These are phyloP conservation scores for Nelumbo lutea DNA, from an alignment of 164 flowering plant species.

Conservation along the genomic window DNA sequence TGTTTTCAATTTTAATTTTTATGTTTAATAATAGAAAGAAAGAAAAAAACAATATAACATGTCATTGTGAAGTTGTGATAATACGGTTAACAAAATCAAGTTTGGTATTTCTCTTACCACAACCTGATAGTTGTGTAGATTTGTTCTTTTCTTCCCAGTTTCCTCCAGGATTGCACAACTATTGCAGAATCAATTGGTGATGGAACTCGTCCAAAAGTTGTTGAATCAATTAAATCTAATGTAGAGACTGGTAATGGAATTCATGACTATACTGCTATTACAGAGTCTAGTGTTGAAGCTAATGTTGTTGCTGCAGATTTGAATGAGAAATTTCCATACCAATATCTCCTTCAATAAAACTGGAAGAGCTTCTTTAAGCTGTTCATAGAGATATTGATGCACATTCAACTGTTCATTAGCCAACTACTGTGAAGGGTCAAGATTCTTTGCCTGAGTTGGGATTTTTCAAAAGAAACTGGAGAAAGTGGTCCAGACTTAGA, in stretches of 20 bases:
- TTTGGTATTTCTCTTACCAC: no score
- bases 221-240: constrained; percentile 22
- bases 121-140: no score
- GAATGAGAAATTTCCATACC: constrained; percentile 9
- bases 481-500: constrained; percentile 31
- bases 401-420: not conserved
- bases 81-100: no score
- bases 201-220: constrained; percentile 19
- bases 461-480: constrained; percentile 32
- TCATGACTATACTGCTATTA: not conserved
- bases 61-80: no score
- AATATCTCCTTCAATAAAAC: constrained; percentile 6
- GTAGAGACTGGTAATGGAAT: constrained; percentile 2
- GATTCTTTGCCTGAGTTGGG: constrained; percentile 30
- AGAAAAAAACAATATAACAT: no score
- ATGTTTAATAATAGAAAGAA: no score
- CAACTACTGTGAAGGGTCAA: constrained; percentile 13
- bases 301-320: constrained; percentile 6
- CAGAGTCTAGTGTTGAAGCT: constrained; percentile 12
- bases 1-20: no score
- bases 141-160: no score
- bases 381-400: constrained; percentile 11
- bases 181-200: not conserved
- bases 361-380: constrained; percentile 11
- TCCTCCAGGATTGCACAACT: no score